Conservation (phyloP, 2,329 filamentous ascomycete species). For the Daldinia sp. region DNA sequence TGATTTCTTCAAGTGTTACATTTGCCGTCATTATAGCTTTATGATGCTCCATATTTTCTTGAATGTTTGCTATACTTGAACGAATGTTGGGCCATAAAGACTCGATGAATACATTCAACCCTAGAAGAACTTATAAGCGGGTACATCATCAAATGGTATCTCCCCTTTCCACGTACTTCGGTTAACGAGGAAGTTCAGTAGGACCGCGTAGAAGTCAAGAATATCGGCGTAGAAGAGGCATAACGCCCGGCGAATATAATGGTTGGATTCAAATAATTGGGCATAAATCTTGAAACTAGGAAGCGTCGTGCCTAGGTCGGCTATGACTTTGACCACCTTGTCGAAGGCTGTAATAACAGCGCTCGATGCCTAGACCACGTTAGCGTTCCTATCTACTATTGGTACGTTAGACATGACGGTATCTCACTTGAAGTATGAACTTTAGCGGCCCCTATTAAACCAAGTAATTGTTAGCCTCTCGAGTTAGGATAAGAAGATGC, state of each 20-base stretch:
- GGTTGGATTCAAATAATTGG: conserved; percentile 26
- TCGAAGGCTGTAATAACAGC: conserved; percentile 26
- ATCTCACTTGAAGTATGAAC: conserved; percentile 31
- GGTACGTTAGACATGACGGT: not conserved
- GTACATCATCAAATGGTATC: not conserved
- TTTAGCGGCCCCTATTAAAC: conserved; percentile 22
- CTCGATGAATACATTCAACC: conserved; percentile 25
- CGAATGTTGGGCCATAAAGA: conserved; percentile 30
- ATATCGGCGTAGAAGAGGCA: conserved; percentile 32
- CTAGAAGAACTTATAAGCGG: conserved; percentile 13
- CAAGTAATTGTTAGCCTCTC: conserved; percentile 3
- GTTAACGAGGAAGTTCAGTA: conserved; percentile 30
- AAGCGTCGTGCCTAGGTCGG: conserved; percentile 24
- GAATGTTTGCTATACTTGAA: conserved; percentile 27
- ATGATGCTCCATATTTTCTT: conserved; percentile 31
- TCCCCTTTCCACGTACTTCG: conserved; percentile 12
- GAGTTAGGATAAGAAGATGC: not conserved
- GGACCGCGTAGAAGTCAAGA: conserved; percentile 28
- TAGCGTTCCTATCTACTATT: not conserved
- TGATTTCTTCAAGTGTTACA: conserved; percentile 24
- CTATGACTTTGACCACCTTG: conserved; percentile 30
- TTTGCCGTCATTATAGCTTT: conserved; percentile 28
- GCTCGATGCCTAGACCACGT: conserved; percentile 17
- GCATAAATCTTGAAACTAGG: conserved; percentile 31
- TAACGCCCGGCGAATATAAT: conserved; percentile 19